Conservation (phyloP, 345 rosid species). For the Gossypioides kirkii region DNA sequence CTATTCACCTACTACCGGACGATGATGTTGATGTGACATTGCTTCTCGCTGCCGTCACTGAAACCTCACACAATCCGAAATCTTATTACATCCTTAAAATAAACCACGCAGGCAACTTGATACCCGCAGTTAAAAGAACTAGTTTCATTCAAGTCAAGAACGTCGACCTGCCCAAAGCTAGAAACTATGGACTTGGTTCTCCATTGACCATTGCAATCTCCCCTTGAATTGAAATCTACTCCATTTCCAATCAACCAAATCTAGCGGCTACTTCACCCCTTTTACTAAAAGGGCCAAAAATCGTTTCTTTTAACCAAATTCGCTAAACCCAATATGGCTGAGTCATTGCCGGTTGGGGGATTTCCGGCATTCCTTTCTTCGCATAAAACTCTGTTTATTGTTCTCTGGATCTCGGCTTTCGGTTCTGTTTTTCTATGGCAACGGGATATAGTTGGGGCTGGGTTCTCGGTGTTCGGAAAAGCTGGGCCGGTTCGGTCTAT, state of each 20-base stretch:
- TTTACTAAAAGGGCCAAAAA: neutral
- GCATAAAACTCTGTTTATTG: conserved; percentile 66
- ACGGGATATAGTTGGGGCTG: conserved; percentile 39
- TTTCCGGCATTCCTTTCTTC: conserved; percentile 57
- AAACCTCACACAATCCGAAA: neutral
- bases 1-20: conserved; percentile 10
- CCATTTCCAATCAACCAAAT: neutral
- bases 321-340: conserved; percentile 38
- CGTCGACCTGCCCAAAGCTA: neutral
- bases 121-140: neutral
- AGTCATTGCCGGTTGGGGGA: conserved; percentile 44
- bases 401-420: conserved; percentile 81
- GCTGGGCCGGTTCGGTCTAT: conserved; percentile 29
- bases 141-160: neutral
- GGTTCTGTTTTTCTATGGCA: conserved; percentile 80
- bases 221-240: conserved; percentile 18
- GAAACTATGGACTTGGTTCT: conserved; percentile 6
- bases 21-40: neutral
- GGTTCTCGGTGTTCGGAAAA: conserved; percentile 39
- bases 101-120: neutral
- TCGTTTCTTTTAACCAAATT: neutral
- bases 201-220: conserved; percentile 12
- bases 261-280: conserved; percentile 19
- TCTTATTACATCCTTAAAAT: neutral
- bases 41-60: conserved; percentile 1